phyloP scores from a whole-genome alignment of 2,329 filamentous ascomycete genomes.

The Penicillium brasilianum region DNA sequence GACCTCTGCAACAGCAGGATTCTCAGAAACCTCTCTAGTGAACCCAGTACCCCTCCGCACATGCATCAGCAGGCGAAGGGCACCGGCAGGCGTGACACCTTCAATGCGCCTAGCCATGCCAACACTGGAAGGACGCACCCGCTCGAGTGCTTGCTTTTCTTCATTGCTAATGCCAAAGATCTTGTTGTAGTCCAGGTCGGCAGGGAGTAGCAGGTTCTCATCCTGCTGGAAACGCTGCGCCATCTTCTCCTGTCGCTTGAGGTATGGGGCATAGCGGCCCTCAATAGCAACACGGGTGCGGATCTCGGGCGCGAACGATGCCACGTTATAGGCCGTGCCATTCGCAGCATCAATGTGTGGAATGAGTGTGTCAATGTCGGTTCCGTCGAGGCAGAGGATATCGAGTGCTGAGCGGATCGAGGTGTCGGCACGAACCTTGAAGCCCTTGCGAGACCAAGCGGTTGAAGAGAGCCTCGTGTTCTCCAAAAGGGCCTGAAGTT shows the following conservation, averaged over 20 bases:
- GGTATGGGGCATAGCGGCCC: slow-evolving; percentile 84
- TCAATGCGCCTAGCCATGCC: slow-evolving; percentile 89
- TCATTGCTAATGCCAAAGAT: slow-evolving; percentile 78
- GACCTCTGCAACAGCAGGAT: slow-evolving; percentile 20
- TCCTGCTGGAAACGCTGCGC: slow-evolving; percentile 74
- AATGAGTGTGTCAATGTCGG: slow-evolving; percentile 63
- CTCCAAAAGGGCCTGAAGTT: slow-evolving; percentile 67
- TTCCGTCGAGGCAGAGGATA: slow-evolving; percentile 71
- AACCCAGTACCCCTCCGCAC: slow-evolving; percentile 39
- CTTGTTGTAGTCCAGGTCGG: slow-evolving; percentile 74
- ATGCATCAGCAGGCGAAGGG: slow-evolving; percentile 50
- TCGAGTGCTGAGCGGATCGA: slow-evolving; percentile 75
- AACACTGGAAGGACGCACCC: slow-evolving; percentile 78
- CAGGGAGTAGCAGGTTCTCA: slow-evolving; percentile 73
- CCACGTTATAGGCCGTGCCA: slow-evolving; percentile 50
- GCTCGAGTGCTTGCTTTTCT: slow-evolving; percentile 73
- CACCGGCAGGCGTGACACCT: slow-evolving; percentile 62
- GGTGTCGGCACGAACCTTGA: slow-evolving; percentile 70
- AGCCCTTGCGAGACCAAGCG: slow-evolving; percentile 72
- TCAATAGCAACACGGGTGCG: slow-evolving; percentile 77
- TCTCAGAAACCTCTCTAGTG: slow-evolving; percentile 15
- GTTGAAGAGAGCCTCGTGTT: slow-evolving; percentile 63
- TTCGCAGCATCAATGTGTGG: slow-evolving; percentile 53
- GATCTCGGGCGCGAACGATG: slow-evolving; percentile 60
- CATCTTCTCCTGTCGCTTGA: slow-evolving; percentile 71